phyloP scores from a whole-genome alignment of 257 asterid genomes.

The Haberlea rhodopensis region DNA sequence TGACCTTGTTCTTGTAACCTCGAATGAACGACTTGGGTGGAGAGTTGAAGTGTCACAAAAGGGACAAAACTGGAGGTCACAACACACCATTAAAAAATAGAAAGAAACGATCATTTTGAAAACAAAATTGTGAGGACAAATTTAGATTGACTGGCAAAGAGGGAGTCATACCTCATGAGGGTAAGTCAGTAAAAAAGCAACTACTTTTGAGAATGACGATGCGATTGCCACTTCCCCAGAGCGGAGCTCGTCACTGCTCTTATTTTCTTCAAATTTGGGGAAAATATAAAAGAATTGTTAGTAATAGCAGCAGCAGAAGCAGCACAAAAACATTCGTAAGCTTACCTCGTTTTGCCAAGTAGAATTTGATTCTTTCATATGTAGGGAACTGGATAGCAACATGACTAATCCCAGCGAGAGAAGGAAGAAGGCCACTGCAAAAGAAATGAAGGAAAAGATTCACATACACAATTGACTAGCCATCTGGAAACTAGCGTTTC shows the following conservation, averaged over 20 bases:
- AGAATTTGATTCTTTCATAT: slow-evolving; percentile 75
- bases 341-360: slow-evolving; percentile 76
- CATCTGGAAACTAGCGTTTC: slow-evolving; percentile 1
- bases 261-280: slow-evolving; percentile 58
- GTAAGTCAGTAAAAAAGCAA: slow-evolving; percentile 84
- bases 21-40: slow-evolving; percentile 81
- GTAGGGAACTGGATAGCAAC: slow-evolving; percentile 98
- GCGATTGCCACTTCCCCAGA: slow-evolving; percentile 80
- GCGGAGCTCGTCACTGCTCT: slow-evolving; percentile 46
- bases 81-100: not conserved
- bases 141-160: slow-evolving; percentile 12
- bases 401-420: slow-evolving; percentile 87
- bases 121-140: not conserved
- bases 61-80: not conserved
- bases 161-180: slow-evolving; percentile 79
- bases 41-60: not conserved
- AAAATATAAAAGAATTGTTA: not conserved
- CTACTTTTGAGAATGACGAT: slow-evolving; percentile 71
- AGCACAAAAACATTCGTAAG: not conserved
- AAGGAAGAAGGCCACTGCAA: slow-evolving; percentile 92
- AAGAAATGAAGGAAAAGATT: slow-evolving; percentile 22
- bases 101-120: not conserved
- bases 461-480: not conserved
- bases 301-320: slow-evolving; percentile 14
- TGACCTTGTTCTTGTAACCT: slow-evolving; percentile 97